Percentiles rank a stretch among this genome's conserved stretches.
Evolutionary conservation across 805 yeast species (phyloP).

Genomic region (Candida tibetensis): DNA sequence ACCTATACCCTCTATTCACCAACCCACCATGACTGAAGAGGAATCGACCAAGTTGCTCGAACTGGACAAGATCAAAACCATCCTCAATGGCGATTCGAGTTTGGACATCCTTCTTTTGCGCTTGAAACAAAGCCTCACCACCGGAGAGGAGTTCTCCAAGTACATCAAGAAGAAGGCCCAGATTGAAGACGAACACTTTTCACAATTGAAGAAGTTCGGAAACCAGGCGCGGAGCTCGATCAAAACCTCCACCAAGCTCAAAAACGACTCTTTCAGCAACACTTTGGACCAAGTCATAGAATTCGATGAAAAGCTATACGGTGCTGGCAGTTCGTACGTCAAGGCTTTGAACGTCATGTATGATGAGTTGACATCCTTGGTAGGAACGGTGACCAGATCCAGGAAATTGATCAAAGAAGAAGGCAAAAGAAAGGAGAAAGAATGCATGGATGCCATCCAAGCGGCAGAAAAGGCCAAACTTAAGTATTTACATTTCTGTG

Average conservation of each 20-base stretch:
- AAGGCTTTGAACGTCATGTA: constrained; percentile 79
- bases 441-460: constrained; percentile 74
- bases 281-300: constrained; percentile 68
- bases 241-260: constrained; percentile 43
- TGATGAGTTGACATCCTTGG: constrained; percentile 74
- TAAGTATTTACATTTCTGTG: constrained; percentile 71
- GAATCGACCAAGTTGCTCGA: constrained; percentile 18
- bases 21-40: neutral
- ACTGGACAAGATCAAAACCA: constrained; percentile 48
- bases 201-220: constrained; percentile 70
- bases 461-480: constrained; percentile 85
- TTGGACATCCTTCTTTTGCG: constrained; percentile 69
- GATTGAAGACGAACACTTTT: constrained; percentile 74
- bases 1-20: too few species aligned
- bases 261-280: constrained; percentile 62
- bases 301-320: constrained; percentile 69
- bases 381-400: constrained; percentile 64
- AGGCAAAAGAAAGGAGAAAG: constrained; percentile 77
- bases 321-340: constrained; percentile 73
- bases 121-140: constrained; percentile 72
- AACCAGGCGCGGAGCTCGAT: constrained; percentile 50
- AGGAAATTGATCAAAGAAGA: constrained; percentile 82
- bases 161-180: constrained; percentile 75
- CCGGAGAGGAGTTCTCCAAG: constrained; percentile 82
- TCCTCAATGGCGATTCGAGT: constrained; percentile 70